Conservation (phyloP, 176 grass and related monocot species). For the Zoysia pacifica region DNA sequence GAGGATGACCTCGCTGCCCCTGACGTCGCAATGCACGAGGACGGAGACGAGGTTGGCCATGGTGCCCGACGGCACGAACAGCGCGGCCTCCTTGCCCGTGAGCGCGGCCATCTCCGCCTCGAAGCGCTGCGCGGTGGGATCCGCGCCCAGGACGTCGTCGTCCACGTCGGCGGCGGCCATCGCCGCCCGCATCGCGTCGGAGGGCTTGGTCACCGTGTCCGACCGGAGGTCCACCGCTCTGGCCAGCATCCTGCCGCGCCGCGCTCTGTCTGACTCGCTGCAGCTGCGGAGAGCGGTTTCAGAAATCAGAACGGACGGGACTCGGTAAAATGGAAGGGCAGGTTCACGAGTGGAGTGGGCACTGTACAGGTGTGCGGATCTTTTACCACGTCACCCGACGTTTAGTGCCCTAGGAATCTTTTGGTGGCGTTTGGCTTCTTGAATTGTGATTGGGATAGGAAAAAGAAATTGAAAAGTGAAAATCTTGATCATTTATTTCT, state of each 20-base stretch:
- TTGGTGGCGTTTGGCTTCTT: too few relatives aligned
- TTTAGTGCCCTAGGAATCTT: too few relatives aligned
- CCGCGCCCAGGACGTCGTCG: conserved; percentile 76
- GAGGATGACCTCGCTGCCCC: conserved; percentile 91
- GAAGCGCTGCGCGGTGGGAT: conserved; percentile 71
- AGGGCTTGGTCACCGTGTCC: conserved; percentile 91
- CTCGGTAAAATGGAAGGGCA: neutral
- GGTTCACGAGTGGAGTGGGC: neutral
- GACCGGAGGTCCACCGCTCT: conserved; percentile 85
- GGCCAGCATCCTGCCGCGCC: conserved; percentile 45
- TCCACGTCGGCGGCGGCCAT: conserved; percentile 92
- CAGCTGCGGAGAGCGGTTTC: neutral
- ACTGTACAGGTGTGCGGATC: neutral
- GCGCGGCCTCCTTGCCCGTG: conserved; percentile 81
- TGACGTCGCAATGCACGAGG: conserved; percentile 74
- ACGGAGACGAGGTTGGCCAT: conserved; percentile 94
- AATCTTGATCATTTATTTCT: too few relatives aligned
- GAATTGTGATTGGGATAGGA: too few relatives aligned
- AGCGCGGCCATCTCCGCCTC: conserved; percentile 68
- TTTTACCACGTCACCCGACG: too few relatives aligned
- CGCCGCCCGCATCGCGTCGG: conserved; percentile 74
- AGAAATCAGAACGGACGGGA: neutral
- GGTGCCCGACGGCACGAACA: conserved; percentile 95
- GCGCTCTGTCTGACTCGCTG: neutral
- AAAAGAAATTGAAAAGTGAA: too few relatives aligned